These are phyloP conservation scores for Colletotrichum sp. DNA, from an alignment of 2,329 filamentous ascomycete genomes.

Conservation along the genomic window DNA sequence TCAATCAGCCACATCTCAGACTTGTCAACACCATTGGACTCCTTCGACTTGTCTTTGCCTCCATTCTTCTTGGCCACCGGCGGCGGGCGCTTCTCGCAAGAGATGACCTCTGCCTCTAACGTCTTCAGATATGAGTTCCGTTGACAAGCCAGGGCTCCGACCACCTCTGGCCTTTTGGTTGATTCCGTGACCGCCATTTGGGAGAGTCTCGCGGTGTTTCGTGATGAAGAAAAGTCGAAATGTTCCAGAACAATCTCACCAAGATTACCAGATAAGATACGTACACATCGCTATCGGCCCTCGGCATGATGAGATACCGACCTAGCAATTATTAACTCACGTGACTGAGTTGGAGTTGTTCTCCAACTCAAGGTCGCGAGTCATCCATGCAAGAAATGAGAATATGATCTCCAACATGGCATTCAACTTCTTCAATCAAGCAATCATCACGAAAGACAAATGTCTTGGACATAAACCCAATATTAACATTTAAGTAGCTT, in stretches of 20 bases:
- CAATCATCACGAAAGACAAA: background rate
- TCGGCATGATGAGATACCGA: background rate
- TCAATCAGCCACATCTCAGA: conserved; percentile 32
- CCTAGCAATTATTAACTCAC: rapidly evolving
- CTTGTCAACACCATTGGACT: background rate
- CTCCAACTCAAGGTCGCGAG: background rate
- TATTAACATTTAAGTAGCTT: background rate
- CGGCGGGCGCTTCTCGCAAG: conserved; percentile 27
- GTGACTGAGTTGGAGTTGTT: background rate
- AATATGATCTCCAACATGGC: background rate
- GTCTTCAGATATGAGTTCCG: conserved; percentile 28
- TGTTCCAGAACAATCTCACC: background rate
- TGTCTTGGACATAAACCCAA: background rate
- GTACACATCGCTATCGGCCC: background rate
- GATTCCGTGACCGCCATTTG: conserved; percentile 10
- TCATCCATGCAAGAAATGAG: background rate
- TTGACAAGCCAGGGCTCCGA: conserved; percentile 33
- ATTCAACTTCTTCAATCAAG: background rate
- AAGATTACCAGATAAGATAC: background rate
- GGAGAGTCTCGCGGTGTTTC: background rate
- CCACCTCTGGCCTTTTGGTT: conserved; percentile 4
- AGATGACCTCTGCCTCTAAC: conserved; percentile 29
- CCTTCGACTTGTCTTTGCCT: conserved; percentile 23
- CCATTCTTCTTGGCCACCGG: conserved; percentile 5
- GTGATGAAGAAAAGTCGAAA: background rate